phyloP scores from a whole-genome alignment of 257 asterid genomes.

The Gynochthodes officinalis region DNA sequence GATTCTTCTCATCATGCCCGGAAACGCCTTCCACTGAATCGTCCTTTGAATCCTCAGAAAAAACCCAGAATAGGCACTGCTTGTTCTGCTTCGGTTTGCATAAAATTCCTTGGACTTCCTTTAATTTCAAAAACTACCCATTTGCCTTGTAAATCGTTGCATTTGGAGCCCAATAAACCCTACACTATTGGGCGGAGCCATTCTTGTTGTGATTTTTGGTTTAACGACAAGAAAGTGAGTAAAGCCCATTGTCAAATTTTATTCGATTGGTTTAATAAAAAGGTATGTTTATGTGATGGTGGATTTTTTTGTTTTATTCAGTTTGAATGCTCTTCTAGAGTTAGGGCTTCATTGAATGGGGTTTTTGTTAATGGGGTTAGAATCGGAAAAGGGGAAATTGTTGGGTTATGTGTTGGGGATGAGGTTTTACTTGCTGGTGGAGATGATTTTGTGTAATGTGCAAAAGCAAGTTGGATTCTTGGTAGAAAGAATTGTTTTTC shows the following conservation, averaged over 20 bases:
- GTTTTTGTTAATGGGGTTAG: constrained; percentile 60
- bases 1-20: constrained; percentile 39
- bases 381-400: constrained; percentile 37
- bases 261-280: constrained; percentile 52
- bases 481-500: constrained; percentile 48
- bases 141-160: constrained; percentile 42
- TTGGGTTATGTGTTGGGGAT: constrained; percentile 63
- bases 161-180: constrained; percentile 52
- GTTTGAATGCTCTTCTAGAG: constrained; percentile 26
- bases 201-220: constrained; percentile 48
- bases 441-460: constrained; percentile 31
- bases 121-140: constrained; percentile 42
- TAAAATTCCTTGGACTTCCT: constrained; percentile 51
- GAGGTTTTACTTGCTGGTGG: constrained; percentile 55
- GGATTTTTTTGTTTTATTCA: constrained; percentile 31
- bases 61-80: constrained; percentile 34
- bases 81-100: constrained; percentile 38
- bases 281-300: constrained; percentile 62
- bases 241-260: constrained; percentile 59
- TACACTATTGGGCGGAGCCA: constrained; percentile 59
- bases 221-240: constrained; percentile 56
- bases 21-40: constrained; percentile 33
- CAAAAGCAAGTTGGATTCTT: constrained; percentile 51
- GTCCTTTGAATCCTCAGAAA: constrained; percentile 29
- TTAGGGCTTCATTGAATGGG: constrained; percentile 67